Evolutionary conservation across 192 early-diverging fungal species (phyloP).

Genomic region (Backusella parvicylindrica): DNA sequence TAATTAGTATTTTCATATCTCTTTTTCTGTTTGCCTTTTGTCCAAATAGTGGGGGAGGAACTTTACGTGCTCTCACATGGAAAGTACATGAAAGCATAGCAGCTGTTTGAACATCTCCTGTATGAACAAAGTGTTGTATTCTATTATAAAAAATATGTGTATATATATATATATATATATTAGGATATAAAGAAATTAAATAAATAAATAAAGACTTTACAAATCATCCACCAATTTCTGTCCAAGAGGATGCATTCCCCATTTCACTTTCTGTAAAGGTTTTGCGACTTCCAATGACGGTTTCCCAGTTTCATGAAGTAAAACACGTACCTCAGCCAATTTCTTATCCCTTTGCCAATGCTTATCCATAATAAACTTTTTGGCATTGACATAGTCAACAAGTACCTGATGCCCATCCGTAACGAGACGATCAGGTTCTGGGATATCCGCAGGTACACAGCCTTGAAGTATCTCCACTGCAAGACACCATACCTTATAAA

Average conservation of each 20-base stretch:
- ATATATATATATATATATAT: too few relatives aligned
- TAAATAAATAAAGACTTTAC: conserved; percentile 37
- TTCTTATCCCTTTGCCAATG: conserved; percentile 3
- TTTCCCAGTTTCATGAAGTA: background rate
- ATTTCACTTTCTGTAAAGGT: conserved; percentile 44
- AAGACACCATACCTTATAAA: conserved; percentile 63
- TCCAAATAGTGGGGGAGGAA: background rate
- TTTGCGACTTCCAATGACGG: conserved; percentile 20
- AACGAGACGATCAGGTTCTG: conserved; percentile 4
- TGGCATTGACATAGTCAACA: conserved; percentile 23
- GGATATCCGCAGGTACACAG: conserved; percentile 39
- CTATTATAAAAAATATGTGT: conserved; percentile 35
- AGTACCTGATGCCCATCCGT: background rate
- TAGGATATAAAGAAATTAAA: background rate
- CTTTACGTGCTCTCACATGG: conserved; percentile 32
- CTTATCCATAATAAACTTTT: conserved; percentile 31
- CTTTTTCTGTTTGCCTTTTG: background rate
- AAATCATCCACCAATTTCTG: conserved; percentile 45
- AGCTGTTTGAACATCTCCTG: conserved; percentile 65
- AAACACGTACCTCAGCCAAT: background rate
- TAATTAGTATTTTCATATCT: background rate
- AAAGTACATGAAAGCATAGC: conserved; percentile 66
- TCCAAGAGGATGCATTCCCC: conserved; percentile 63
- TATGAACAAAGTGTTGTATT: conserved; percentile 47
- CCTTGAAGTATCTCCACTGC: conserved; percentile 54